Evolutionary conservation across 228 moss, liverwort and hornwort species (phyloP).

Genomic region (Sphagnum fallax): DNA sequence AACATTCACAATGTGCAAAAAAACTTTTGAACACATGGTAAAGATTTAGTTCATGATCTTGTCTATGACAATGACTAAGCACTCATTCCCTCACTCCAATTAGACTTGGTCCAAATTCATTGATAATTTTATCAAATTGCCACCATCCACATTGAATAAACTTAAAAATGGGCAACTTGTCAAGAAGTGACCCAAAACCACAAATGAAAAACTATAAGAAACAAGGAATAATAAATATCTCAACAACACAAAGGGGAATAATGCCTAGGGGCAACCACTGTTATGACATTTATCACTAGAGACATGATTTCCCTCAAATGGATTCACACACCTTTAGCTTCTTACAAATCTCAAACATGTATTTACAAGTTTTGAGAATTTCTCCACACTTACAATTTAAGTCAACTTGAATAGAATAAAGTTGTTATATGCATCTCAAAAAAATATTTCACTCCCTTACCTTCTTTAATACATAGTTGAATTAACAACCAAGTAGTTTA

Average conservation of each 20-base stretch:
- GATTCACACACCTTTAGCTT: neutral
- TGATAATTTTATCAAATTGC: constrained; percentile 87
- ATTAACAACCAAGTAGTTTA: neutral
- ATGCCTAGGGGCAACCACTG: neutral
- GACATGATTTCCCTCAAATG: neutral
- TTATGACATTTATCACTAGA: neutral
- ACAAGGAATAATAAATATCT: neutral
- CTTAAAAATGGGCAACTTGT: neutral
- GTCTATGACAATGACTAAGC: neutral
- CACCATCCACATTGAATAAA: constrained; percentile 10
- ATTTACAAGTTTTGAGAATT: too few relatives aligned
- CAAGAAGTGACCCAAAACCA: neutral
- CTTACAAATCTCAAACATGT: too few relatives aligned
- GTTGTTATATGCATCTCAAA: neutral
- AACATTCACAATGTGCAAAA: constrained; percentile 6
- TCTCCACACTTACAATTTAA: too few relatives aligned
- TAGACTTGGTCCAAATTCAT: constrained; percentile 68
- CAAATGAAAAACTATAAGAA: neutral
- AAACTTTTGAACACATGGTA: constrained; percentile 3
- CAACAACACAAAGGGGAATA: neutral
- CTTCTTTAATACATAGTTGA: neutral
- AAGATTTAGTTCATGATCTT: constrained; percentile 11
- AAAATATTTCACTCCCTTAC: neutral
- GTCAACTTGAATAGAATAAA: too few relatives aligned
- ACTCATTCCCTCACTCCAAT: constrained; percentile 40